Percentiles rank a stretch among this genome's conserved stretches.
Evolutionary conservation across 2,329 filamentous ascomycete genomes (phyloP).

Genomic region (Aureobasidium namibiae): DNA sequence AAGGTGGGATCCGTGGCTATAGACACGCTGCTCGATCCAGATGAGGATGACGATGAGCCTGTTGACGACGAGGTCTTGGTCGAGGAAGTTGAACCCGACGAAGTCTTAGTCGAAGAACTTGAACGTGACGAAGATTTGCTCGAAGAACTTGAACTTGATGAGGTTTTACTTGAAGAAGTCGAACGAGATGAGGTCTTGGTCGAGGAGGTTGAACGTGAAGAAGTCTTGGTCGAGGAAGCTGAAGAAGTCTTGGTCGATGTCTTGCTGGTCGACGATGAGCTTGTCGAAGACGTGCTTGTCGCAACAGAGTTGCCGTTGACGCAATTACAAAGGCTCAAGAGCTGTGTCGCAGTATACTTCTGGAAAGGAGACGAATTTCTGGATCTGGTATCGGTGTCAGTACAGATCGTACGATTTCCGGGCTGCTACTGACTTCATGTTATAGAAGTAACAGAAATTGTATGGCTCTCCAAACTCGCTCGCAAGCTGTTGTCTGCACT

Average conservation of each 20-base stretch:
- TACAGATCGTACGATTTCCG: too few relatives aligned
- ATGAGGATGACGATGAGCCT: too few relatives aligned
- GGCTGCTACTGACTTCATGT: background rate
- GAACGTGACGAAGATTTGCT: too few relatives aligned
- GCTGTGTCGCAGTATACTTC: background rate
- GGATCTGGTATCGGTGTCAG: background rate
- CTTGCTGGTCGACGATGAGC: background rate
- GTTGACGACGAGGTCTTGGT: too few relatives aligned
- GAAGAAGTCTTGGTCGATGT: background rate
- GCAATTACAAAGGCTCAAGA: background rate
- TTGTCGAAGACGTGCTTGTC: background rate
- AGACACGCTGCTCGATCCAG: background rate
- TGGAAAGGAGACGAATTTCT: background rate
- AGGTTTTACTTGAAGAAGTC: too few relatives aligned
- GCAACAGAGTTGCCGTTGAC: background rate
- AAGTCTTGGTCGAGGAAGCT: background rate
- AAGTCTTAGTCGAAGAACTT: too few relatives aligned
- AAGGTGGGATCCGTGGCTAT: background rate
- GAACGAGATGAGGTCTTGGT: background rate
- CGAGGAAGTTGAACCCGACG: too few relatives aligned
- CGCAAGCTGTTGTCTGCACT: background rate
- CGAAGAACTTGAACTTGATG: too few relatives aligned
- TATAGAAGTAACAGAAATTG: background rate
- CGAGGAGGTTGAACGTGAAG: background rate
- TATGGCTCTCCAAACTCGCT: background rate